Base-by-base conservation (phyloP, 495 filamentous ascomycete genomes). In the Neurospora cerealis region DNA sequence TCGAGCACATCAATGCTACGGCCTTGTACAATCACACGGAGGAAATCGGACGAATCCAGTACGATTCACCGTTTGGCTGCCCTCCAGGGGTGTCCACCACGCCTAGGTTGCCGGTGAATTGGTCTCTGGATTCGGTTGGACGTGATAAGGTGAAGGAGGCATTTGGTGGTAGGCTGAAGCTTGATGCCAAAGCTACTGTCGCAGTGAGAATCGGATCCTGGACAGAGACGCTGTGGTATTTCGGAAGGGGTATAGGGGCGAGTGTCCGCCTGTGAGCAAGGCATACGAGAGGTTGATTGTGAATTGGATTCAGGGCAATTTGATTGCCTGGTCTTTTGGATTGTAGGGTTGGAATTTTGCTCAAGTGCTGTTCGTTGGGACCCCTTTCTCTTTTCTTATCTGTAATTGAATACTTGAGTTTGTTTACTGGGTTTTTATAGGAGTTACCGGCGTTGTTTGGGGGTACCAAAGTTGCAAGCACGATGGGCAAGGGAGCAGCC, bases 11-110 rank as follows among this genome's bases (percentile, higher is more conserved):
- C 72, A 90, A 97, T 77, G 96, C 94, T 21, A 94, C 91, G 1
- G 93, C 96, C 0, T 90, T 89, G 75, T 96, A 98, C 76, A 92
- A 95, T 74, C 86, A 93, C 71, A 91, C 90, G 28, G 88, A 94
- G 34, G 87, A 89, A 9, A 83, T 97, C 0, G 96, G 95, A 13
- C 83, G 84, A 19, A 97, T 98, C 74, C 73, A 89, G 19, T 93
- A 95, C 77, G 85, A 91, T 48, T 74, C 88, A 24, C 90, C 91
- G 2, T 95, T 97, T 79, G 86, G 89, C 11, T 91, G 95, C 10
- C 92, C 90, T 6, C 94, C 96, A 0, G 93, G 94, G 9, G 78
- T 83, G 5, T 89, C 89, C 4, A 80, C 86, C 71, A 91, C 90
- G 3, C 96, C 96, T 4, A 87, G 85, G 73, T 77, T 99, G 69